phyloP scores from a whole-genome alignment of 1,284 basidiomycete genomes.

The Moesziomyces sp. region DNA sequence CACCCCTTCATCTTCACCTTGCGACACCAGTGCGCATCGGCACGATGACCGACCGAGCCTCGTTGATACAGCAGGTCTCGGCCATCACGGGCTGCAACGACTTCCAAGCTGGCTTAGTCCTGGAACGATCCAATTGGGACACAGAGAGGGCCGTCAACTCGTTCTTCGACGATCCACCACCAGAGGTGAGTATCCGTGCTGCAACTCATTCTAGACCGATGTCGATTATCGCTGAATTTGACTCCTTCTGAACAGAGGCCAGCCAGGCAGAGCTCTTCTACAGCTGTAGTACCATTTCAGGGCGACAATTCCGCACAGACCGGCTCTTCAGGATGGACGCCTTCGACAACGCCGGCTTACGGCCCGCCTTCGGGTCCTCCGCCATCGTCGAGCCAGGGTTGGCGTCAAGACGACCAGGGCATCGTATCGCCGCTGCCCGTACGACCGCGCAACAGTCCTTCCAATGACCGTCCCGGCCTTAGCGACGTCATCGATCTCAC shows the following conservation, averaged over 20 bases:
- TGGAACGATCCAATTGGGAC: slow-evolving; percentile 34
- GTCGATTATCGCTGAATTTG: not conserved
- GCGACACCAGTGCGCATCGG: not conserved
- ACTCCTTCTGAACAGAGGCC: slow-evolving; percentile 5
- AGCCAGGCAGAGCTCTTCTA: slow-evolving; percentile 13
- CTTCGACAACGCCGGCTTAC: slow-evolving; percentile 11
- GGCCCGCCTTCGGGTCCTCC: slow-evolving; percentile 25
- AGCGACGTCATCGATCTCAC: slow-evolving; percentile 44
- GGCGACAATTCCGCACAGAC: not conserved
- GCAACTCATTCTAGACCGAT: not conserved
- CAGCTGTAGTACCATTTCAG: slow-evolving; percentile 21
- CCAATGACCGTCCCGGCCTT: not conserved
- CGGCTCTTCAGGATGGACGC: slow-evolving; percentile 19
- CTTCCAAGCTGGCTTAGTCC: slow-evolving; percentile 25
- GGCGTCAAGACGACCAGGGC: slow-evolving; percentile 26
- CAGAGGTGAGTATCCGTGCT: slow-evolving; percentile 22
- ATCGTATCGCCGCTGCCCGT: not conserved
- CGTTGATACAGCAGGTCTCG: slow-evolving; percentile 30
- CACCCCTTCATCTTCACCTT: not conserved
- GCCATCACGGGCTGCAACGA: slow-evolving; percentile 45
- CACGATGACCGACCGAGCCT: slow-evolving; percentile 22
- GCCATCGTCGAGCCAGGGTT: slow-evolving; percentile 8
- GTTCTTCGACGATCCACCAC: slow-evolving; percentile 47
- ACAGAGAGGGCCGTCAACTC: slow-evolving; percentile 40
- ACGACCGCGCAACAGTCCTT: not conserved